Base-by-base conservation (phyloP, 768 basidiomycete species). In the Leucocoprinus leucothites region DNA sequence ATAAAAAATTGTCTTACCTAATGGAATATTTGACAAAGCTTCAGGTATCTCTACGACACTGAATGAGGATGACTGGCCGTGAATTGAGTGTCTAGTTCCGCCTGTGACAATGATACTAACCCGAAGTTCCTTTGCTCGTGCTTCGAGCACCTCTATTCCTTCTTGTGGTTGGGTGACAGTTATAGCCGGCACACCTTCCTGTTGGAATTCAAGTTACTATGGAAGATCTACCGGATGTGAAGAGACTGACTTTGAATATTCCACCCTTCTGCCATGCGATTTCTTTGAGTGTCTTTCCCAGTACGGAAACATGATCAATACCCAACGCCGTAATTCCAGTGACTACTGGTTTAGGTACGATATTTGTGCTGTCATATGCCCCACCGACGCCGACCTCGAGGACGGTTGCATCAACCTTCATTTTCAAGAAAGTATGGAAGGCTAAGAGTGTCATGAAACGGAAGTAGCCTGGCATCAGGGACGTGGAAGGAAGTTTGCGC, bases 321-420 rank as follows among this genome's bases (percentile, higher is more conserved):
- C 97, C 97, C 11, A 99, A 77, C 3, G 92, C 81, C 8, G 95
- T 91, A 21, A 98, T 77, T 5, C 94, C 97, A 5, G 95, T 90
- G 22, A 88, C 88, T n/a, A 94, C 65, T 0, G 97, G 97, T 54
- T 80, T 81, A 0, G 94, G 94, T 9, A 98, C 92, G 58, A 96
- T 84, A 61, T 99, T 99, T 24, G 97, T 99, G 62, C 93, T 93
- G 66, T 99, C 97, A 65, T 91, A 91, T 19, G 81, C 79, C 9
- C 97, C 97, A 19, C 97, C 97, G 18, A 99, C 87, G 8, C 97
- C 97, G 35, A 98, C 97, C 77, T 99, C 97, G 21, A 99, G 78
- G 51, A 99, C 82, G 0, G 95, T 93, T 2, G 92, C 94, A 60
- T 95, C 85, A 4, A 98, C 89, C 67, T 87, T 84, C 25, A 88